phyloP scores from a whole-genome alignment of 176 grass and related monocot genomes.

The Panicum miliaceum region DNA sequence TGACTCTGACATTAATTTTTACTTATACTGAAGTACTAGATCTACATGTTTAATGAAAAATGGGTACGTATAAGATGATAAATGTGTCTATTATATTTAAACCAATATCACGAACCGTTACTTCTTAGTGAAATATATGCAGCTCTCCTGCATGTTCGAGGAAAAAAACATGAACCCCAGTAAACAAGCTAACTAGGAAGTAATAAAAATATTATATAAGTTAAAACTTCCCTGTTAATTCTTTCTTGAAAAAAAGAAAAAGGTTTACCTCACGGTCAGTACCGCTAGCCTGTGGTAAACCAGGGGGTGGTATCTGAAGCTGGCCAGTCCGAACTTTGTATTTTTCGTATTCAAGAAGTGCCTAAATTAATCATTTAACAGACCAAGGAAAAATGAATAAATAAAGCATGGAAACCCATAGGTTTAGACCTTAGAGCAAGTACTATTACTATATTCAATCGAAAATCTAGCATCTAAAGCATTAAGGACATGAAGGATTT shows the following conservation, averaged over 20 bases:
- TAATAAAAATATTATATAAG: conserved; percentile 5
- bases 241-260: conserved; percentile 32
- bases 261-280: conserved; percentile 61
- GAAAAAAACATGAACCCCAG: neutral
- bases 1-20: neutral
- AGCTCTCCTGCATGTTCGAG: too few species aligned
- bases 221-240: conserved; percentile 30
- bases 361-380: conserved; percentile 58
- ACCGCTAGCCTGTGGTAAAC: conserved; percentile 59
- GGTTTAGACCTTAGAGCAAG: conserved; percentile 24
- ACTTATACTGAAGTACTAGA: conserved; percentile 6
- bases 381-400: conserved; percentile 23
- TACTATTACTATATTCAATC: neutral
- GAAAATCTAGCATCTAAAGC: conserved; percentile 2
- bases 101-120: neutral
- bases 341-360: conserved; percentile 96
- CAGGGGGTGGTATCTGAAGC: conserved; percentile 72
- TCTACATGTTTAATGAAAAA: conserved; percentile 10
- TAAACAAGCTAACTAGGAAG: conserved; percentile 21
- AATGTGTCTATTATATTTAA: conserved; percentile 15
- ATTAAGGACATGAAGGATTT: conserved; percentile 13
- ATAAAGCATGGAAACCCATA: conserved; percentile 29
- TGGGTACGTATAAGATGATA: neutral
- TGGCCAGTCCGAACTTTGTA: conserved; percentile 92
- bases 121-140: neutral